Evolutionary conservation across 768 basidiomycete genomes (phyloP), one percentile per base, ranked within the genome.

Genomic region (Paxillus involutus): DNA sequence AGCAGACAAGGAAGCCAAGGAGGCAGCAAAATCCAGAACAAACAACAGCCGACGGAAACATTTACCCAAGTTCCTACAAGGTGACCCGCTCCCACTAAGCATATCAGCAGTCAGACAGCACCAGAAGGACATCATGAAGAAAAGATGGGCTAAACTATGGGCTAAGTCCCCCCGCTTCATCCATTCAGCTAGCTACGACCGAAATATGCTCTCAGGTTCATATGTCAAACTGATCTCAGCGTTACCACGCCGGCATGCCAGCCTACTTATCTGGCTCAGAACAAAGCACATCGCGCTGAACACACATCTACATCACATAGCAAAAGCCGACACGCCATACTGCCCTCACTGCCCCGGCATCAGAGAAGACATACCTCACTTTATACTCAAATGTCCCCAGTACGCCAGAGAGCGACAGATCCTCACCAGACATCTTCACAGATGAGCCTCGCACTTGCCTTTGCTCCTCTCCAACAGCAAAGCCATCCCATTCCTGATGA

Each of bases 241-340:
- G 16, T 39, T 65, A 6, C 60, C 61, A 0, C 44, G 60, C 5
- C 32, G 44, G 14, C 59, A 63, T 12, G 55, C 60, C 13, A 54
- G 52, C 12, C 12, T 69, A 2, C 57, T 73, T 6, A 54, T 67
- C 16, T 71, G 72, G 32, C 64, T 75, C 3, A 53, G 68, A n/a
- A 72, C 71, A 6, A 63, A 63, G 7, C 73, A 74, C 47, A 53
- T 55, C n/a, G 63, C 68, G 1, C 66, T 75, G 6, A 64, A 70
- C 40, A n/a, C 53, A 12, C 62, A 71, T 59, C 64, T 78, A 3
- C 52, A 65, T 48, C 40, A 47, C 24, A 65, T 67, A 12, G 24
- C 45, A 1, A 37, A 42, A 16, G 32, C 42, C 1, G 51, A 65
- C 42, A 45, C 63, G 1, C 63, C 59, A 0, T 8, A 40, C 16